Evolutionary conservation across 768 basidiomycete genomes (phyloP).

Genomic region (Leucocoprinus sp.): DNA sequence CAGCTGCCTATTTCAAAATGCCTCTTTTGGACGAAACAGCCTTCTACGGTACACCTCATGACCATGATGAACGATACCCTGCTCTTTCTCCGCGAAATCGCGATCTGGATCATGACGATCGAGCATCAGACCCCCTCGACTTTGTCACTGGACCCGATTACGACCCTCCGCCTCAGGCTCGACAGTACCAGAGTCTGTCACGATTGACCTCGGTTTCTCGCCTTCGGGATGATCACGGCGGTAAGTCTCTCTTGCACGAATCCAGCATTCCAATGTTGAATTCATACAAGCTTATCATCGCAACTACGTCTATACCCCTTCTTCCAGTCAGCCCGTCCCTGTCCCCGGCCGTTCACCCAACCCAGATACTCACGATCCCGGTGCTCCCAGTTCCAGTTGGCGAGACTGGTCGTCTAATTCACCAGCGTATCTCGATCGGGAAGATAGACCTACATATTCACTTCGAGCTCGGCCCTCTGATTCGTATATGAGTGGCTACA

Average conservation of each 20-base stretch:
- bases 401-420: slow-evolving; percentile 2
- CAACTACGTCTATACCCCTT: neutral
- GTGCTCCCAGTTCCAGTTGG: slow-evolving; percentile 1
- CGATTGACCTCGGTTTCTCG: neutral
- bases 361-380: neutral
- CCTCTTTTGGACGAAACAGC: neutral
- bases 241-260: neutral
- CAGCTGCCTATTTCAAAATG: neutral
- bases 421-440: neutral
- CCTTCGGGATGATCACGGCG: neutral
- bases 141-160: neutral
- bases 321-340: slow-evolving; percentile 4
- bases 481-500: neutral
- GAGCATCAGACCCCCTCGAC: neutral
- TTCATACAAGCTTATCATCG: neutral
- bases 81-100: neutral
- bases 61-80: slow-evolving; percentile 2
- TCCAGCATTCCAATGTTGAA: neutral
- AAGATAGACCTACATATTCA: too few species aligned
- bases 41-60: neutral
- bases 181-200: neutral
- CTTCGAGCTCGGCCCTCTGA: slow-evolving; percentile 2
- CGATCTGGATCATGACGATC: neutral
- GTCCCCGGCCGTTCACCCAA: slow-evolving; percentile 5
- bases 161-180: neutral